Conservation (phyloP, 108 stramenopile genomes). For the Nitzschia palea region DNA sequence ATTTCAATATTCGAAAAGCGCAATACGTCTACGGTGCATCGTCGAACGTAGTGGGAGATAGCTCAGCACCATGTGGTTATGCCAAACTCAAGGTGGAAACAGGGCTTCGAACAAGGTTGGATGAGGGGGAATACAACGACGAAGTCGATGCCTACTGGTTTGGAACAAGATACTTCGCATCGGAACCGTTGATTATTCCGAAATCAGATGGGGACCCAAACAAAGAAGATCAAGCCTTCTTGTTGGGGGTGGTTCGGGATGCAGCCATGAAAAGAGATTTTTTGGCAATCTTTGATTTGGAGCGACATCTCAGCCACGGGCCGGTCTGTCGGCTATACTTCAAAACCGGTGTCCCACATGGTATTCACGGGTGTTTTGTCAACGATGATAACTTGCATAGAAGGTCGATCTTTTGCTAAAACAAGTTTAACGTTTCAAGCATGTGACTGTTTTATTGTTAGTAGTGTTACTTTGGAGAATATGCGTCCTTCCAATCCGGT, state of each 20-base stretch:
- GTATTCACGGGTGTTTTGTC: conserved; percentile 62
- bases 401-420: conserved; percentile 2
- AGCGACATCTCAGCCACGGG: conserved; percentile 47
- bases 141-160: conserved; percentile 58
- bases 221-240: conserved; percentile 48
- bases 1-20: conserved; percentile 42
- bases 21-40: conserved; percentile 44
- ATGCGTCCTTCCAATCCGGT: conserved; percentile 13
- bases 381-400: conserved; percentile 2
- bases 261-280: conserved; percentile 36
- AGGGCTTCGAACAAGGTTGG: conserved; percentile 11
- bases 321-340: conserved; percentile 51
- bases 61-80: conserved; percentile 48
- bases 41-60: conserved; percentile 54
- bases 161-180: conserved; percentile 45
- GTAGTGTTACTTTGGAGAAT: not conserved
- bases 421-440: no score
- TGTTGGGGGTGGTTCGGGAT: conserved; percentile 57
- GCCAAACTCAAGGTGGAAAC: conserved; percentile 33
- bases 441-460: not conserved
- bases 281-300: conserved; percentile 54
- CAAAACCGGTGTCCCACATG: conserved; percentile 52
- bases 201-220: conserved; percentile 39
- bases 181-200: conserved; percentile 58
- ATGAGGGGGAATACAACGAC: conserved; percentile 35